Evolutionary conservation across 2,329 filamentous ascomycete genomes (phyloP).

Genomic region (Penicillium sp.): DNA sequence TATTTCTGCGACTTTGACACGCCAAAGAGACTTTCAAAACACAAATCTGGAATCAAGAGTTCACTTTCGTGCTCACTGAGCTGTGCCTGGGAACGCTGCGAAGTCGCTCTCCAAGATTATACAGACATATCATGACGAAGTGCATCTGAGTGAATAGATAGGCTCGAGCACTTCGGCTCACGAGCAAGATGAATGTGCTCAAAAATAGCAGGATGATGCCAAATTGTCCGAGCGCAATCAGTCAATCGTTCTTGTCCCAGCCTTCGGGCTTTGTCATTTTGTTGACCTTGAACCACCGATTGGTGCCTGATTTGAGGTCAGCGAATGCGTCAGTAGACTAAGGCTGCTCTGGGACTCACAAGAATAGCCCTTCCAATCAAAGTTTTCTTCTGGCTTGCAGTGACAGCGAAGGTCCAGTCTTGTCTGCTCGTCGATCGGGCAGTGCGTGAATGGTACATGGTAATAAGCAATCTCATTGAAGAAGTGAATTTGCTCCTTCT

Average conservation of each 20-base stretch:
- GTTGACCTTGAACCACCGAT: conserved; percentile 81
- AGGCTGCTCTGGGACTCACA: conserved; percentile 59
- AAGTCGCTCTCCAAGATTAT: conserved; percentile 8
- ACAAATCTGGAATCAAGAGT: background rate
- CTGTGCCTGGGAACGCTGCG: conserved; percentile 6
- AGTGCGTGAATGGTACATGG: conserved; percentile 97
- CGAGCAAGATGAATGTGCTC: conserved; percentile 18
- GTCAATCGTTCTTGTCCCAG: conserved; percentile 67
- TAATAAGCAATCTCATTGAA: conserved; percentile 99
- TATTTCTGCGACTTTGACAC: background rate
- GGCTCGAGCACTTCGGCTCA: conserved; percentile 20
- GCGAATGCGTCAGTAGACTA: background rate
- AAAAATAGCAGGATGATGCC: conserved; percentile 20
- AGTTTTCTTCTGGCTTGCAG: conserved; percentile 95
- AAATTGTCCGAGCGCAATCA: conserved; percentile 25
- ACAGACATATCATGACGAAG: conserved; percentile 1
- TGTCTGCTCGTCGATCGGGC: conserved; percentile 83
- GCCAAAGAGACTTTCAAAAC: background rate
- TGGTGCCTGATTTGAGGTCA: conserved; percentile 62
- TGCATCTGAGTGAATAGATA: conserved; percentile 15
- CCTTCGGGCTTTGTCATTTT: conserved; percentile 78
- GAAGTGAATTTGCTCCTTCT: conserved; percentile 94
- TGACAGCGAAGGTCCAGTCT: conserved; percentile 84
- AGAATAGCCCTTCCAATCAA: conserved; percentile 98
- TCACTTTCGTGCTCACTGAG: conserved; percentile 6